Conservation (phyloP, 2,329 filamentous ascomycete species). For the Ilyonectria robusta region DNA sequence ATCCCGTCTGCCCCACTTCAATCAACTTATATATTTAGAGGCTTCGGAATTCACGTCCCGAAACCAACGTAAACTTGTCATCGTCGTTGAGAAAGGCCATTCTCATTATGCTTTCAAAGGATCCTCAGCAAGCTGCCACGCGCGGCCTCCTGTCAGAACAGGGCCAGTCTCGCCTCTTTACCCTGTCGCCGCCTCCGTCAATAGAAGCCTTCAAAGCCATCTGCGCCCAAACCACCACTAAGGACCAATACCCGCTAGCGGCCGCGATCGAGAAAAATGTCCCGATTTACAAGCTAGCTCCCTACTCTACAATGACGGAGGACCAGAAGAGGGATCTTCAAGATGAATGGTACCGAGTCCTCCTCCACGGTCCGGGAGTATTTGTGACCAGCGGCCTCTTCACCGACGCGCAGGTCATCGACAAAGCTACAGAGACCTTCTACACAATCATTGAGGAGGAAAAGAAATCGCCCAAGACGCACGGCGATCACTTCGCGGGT, state of each 20-base stretch:
- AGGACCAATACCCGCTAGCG: slow-evolving; percentile 63
- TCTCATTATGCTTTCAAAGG: slow-evolving; percentile 27
- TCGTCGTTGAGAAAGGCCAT: neutral
- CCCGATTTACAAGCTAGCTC: slow-evolving; percentile 67
- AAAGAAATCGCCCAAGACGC: slow-evolving; percentile 49
- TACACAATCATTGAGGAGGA: slow-evolving; percentile 63
- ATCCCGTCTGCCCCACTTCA: slow-evolving; percentile 31
- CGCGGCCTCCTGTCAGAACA: slow-evolving; percentile 21
- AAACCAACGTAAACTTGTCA: slow-evolving; percentile 19
- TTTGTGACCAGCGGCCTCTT: slow-evolving; percentile 70
- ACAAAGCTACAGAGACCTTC: slow-evolving; percentile 63
- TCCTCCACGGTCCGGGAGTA: slow-evolving; percentile 71
- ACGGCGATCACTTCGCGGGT: slow-evolving; percentile 74
- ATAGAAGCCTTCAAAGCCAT: slow-evolving; percentile 61
- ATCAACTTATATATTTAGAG: slow-evolving; percentile 24
- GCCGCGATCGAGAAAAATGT: slow-evolving; percentile 62
- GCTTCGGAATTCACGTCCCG: slow-evolving; percentile 27
- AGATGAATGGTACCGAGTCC: slow-evolving; percentile 72
- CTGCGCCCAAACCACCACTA: slow-evolving; percentile 57
- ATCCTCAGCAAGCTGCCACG: neutral
- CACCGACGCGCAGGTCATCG: slow-evolving; percentile 57
- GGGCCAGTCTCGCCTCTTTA: slow-evolving; percentile 41
- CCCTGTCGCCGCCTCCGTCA: slow-evolving; percentile 50
- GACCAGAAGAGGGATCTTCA: slow-evolving; percentile 59
- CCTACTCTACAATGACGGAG: slow-evolving; percentile 48